Conservation (phyloP, 305 asterid species). For the Fraxinus paxiana region DNA sequence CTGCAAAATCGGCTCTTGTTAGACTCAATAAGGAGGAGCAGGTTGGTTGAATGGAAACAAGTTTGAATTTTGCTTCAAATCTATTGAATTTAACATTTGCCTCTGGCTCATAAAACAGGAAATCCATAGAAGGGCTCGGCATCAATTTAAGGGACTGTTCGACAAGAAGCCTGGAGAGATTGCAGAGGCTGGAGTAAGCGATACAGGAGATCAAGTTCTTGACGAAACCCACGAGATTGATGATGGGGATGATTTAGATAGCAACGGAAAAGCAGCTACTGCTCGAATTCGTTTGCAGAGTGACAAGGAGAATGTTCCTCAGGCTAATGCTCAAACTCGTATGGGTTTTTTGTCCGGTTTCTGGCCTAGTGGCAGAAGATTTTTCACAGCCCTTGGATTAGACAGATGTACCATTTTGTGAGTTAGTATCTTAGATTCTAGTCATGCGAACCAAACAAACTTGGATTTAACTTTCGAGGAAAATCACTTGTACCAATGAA, state of each 20-base stretch:
- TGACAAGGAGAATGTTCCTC: slow-evolving; percentile 48
- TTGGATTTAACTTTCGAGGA: background rate
- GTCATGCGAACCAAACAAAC: background rate
- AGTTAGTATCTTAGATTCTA: slow-evolving; percentile 15
- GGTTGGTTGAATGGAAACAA: slow-evolving; percentile 43
- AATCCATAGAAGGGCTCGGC: slow-evolving; percentile 60
- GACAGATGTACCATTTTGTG: slow-evolving; percentile 74
- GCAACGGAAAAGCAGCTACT: background rate
- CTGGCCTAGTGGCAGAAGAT: slow-evolving; percentile 53
- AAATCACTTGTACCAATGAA: background rate
- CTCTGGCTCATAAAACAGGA: slow-evolving; percentile 45
- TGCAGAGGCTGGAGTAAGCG: slow-evolving; percentile 50
- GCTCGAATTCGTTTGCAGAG: slow-evolving; percentile 33
- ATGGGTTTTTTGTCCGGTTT: slow-evolving; percentile 46
- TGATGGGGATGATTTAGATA: slow-evolving; percentile 28
- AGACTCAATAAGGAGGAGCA: slow-evolving; percentile 87
- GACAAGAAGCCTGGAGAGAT: slow-evolving; percentile 98
- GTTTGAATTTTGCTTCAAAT: background rate
- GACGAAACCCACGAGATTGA: slow-evolving; percentile 33
- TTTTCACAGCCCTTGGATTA: slow-evolving; percentile 59
- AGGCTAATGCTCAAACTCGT: slow-evolving; percentile 46
- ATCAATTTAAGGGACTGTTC: slow-evolving; percentile 82
- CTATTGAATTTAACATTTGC: background rate
- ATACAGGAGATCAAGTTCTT: slow-evolving; percentile 30
- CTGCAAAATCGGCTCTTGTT: slow-evolving; percentile 77